Evolutionary conservation across 495 filamentous ascomycete genomes (phyloP).

Genomic region (Podospora pseudocomata): DNA sequence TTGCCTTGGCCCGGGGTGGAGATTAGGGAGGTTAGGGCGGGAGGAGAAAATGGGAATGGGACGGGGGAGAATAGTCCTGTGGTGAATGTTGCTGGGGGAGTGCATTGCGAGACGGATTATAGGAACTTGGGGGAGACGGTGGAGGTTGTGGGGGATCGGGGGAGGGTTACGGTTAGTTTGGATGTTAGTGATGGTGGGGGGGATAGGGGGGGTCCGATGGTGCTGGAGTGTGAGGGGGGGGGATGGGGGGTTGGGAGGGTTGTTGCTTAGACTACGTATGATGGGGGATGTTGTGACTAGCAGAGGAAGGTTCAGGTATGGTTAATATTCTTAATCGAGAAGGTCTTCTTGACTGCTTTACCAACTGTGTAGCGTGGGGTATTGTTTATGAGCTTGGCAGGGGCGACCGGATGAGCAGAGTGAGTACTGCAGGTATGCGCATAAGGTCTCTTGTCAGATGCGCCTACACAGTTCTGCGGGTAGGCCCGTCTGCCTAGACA

Average conservation of each 20-base stretch:
- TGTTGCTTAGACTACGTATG: slow-evolving; percentile 20
- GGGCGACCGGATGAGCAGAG: not conserved
- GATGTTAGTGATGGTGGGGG: slow-evolving; percentile 50
- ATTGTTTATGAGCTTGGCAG: not conserved
- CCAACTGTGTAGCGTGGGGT: not conserved
- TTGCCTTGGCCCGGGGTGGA: slow-evolving; percentile 74
- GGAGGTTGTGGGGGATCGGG: slow-evolving; percentile 69
- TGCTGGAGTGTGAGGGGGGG: slow-evolving; percentile 53
- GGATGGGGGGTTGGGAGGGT: slow-evolving; percentile 38
- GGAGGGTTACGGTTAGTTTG: slow-evolving; percentile 70
- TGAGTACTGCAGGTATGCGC: not conserved
- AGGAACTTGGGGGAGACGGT: slow-evolving; percentile 72
- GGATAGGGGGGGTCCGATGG: slow-evolving; percentile 59
- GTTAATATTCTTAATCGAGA: not conserved
- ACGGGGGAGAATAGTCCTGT: no score
- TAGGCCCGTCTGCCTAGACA: no score
- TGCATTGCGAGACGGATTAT: slow-evolving; percentile 73
- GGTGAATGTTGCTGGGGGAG: not conserved
- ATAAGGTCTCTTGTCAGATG: no score
- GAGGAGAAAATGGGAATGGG: slow-evolving; percentile 18
- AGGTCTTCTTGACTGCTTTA: not conserved
- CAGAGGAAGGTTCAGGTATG: not conserved
- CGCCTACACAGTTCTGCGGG: no score
- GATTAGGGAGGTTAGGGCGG: slow-evolving; percentile 54
- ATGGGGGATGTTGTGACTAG: no score